Evolutionary conservation across 768 basidiomycete species (phyloP).

Genomic region (Mycena indigotica): DNA sequence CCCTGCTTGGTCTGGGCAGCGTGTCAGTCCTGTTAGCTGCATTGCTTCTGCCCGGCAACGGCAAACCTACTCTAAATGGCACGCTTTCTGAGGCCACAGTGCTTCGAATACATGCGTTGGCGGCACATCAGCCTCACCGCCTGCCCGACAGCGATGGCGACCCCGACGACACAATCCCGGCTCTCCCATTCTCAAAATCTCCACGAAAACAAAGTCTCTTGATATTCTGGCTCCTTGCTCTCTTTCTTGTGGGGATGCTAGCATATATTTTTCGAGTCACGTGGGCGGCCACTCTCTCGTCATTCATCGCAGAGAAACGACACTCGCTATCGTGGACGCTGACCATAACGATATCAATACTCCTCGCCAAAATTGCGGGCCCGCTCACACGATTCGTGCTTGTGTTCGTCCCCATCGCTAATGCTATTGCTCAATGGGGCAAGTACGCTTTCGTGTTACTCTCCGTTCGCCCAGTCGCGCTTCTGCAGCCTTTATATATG

Average conservation of each 20-base stretch:
- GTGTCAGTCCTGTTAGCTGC: not conserved
- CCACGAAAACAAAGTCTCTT: slow-evolving; percentile 18
- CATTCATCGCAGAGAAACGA: slow-evolving; percentile 8
- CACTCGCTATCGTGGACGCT: slow-evolving; percentile 11
- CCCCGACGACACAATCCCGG: slow-evolving; percentile 9
- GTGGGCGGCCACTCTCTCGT: slow-evolving; percentile 5
- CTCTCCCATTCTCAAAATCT: slow-evolving; percentile 10
- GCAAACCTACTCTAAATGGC: not conserved
- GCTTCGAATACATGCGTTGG: slow-evolving; percentile 11
- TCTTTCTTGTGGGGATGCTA: slow-evolving; percentile 1
- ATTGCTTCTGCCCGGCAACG: not conserved
- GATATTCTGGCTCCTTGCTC: slow-evolving; percentile 16
- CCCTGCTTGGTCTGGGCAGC: not conserved
- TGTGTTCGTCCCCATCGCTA: not conserved
- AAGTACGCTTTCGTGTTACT: slow-evolving; percentile 3
- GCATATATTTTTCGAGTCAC: slow-evolving; percentile 7
- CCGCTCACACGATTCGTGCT: slow-evolving; percentile 10
- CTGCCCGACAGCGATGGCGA: slow-evolving; percentile 17
- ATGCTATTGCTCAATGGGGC: not conserved
- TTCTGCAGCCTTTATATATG: slow-evolving; percentile 1
- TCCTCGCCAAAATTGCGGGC: slow-evolving; percentile 8
- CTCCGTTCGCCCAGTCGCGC: not conserved
- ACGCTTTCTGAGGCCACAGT: slow-evolving; percentile 14
- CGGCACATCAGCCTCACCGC: slow-evolving; percentile 16
- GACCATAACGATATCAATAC: slow-evolving; percentile 4